Base-by-base conservation (phyloP, 2,329 filamentous ascomycete species). In the Hypomyces rosellus region DNA sequence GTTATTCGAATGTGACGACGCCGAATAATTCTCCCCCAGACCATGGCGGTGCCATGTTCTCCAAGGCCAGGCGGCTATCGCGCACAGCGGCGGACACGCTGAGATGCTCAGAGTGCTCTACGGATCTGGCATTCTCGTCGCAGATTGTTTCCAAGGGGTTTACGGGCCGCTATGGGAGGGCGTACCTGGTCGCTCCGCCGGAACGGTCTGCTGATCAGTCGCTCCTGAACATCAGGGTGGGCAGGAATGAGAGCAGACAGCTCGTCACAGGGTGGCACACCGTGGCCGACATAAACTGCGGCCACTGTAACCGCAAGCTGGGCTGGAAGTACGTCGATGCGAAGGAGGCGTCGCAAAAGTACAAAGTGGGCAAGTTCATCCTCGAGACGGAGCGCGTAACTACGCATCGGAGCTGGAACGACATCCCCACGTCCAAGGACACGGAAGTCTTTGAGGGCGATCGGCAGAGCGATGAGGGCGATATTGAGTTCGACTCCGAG, bases 271-370 rank as follows among this genome's bases (percentile, higher is more conserved):
- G 83, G 3, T 71, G 74, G 60, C 83, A 86, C 64, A 73, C 80
- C 5, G 82, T 86, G 6, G 79, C 82, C 3, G 82, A 86, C 65
- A 82, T 85, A 45, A 71, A 64, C 43, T 86, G 83, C 60, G 62
- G 63, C 9, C 68, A 76, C 22, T 86, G 83, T 64, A 67, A 69
- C 22, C 70, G 69, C 46, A 78, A 78, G 58, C 61, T 86, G 8
- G 83, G 83, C 15, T 86, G 83, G 83, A 85, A 85, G 64, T 86
- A 86, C 59, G 73, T 85, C 40, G 78, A 83, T 61, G 82, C 82
- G 2, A 74, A 74, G 53, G 78, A 85, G 57, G 60, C 69, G 49
- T 66, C 71, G 43, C 83, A 86, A 63, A 75, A 74, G 61, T 86
- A 86, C 71, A 86, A 86, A 65, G 73, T 85, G 45, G 82, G 82